Evolutionary conservation across 495 filamentous ascomycete species (phyloP).

Genomic region (Staphylotrichum longicolle): DNA sequence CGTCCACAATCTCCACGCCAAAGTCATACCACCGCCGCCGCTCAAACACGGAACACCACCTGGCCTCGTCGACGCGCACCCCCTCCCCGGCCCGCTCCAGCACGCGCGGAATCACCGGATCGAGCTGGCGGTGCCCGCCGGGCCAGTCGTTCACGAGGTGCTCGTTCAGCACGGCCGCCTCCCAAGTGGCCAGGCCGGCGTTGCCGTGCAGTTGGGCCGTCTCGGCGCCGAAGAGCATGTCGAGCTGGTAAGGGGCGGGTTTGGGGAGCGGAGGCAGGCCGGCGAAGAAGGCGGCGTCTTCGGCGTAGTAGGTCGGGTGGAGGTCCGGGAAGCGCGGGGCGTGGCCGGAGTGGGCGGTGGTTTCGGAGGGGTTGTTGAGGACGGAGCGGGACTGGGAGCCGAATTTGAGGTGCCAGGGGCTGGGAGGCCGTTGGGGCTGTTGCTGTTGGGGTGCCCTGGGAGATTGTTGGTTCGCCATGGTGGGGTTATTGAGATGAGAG

Average conservation of each 20-base stretch:
- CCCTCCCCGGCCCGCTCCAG: background rate
- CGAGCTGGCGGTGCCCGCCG: slow-evolving; percentile 1
- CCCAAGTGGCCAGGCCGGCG: slow-evolving; percentile 10
- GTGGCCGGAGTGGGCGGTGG: background rate
- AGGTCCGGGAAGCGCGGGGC: background rate
- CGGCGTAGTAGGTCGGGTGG: slow-evolving; percentile 2
- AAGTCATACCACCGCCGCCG: slow-evolving; percentile 14
- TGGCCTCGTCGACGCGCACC: slow-evolving; percentile 9
- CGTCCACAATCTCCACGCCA: background rate
- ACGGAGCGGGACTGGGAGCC: background rate
- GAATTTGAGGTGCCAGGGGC: slow-evolving; percentile 15
- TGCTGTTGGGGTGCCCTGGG: background rate
- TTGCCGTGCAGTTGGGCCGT: background rate
- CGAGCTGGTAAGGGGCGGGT: slow-evolving; percentile 7
- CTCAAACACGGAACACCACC: slow-evolving; percentile 8
- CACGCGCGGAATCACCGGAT: background rate
- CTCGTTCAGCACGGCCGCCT: background rate
- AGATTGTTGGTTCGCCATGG: background rate
- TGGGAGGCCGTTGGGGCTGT: background rate
- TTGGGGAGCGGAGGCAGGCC: background rate
- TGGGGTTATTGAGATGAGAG: background rate
- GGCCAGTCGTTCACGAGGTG: slow-evolving; percentile 6
- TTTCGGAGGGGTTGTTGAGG: background rate
- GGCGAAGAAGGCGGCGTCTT: background rate
- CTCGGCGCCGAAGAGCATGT: slow-evolving; percentile 10